phyloP scores from a whole-genome alignment of 805 yeast species.

The Blastobotrys parvus region DNA sequence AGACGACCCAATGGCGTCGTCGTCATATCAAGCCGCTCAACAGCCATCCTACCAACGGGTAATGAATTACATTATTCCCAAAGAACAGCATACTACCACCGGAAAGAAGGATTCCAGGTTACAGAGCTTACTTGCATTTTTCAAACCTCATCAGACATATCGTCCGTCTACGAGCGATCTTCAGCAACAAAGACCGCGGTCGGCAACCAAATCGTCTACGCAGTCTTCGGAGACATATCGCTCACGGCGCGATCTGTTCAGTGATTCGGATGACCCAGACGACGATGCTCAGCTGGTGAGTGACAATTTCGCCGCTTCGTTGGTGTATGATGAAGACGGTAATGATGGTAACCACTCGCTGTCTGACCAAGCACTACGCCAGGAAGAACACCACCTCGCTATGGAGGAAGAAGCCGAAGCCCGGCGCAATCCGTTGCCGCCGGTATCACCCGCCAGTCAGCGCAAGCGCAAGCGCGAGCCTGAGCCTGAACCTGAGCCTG shows the following conservation, averaged over 20 bases:
- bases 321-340: too few species aligned
- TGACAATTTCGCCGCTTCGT: slow-evolving; percentile 8
- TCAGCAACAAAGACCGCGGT: slow-evolving; percentile 7
- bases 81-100: neutral
- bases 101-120: neutral
- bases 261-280: slow-evolving; percentile 13
- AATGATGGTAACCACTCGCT: too few species aligned
- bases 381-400: too few species aligned
- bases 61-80: neutral
- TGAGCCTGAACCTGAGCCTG: too few species aligned
- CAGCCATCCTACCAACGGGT: neutral
- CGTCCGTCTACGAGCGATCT: slow-evolving; percentile 19
- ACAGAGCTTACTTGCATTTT: neutral
- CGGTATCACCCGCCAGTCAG: too few species aligned
- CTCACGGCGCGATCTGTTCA: slow-evolving; percentile 18
- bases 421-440: too few species aligned
- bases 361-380: too few species aligned
- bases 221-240: slow-evolving; percentile 17
- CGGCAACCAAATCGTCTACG: slow-evolving; percentile 18
- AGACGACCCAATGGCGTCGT: neutral
- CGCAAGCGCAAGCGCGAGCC: too few species aligned
- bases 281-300: slow-evolving; percentile 21
- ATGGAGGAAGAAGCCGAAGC: too few species aligned
- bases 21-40: neutral
- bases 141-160: slow-evolving; percentile 5